These are phyloP conservation scores for Aschersonia sp. DNA, from an alignment of 2,329 filamentous ascomycete species.

Conservation along the genomic window DNA sequence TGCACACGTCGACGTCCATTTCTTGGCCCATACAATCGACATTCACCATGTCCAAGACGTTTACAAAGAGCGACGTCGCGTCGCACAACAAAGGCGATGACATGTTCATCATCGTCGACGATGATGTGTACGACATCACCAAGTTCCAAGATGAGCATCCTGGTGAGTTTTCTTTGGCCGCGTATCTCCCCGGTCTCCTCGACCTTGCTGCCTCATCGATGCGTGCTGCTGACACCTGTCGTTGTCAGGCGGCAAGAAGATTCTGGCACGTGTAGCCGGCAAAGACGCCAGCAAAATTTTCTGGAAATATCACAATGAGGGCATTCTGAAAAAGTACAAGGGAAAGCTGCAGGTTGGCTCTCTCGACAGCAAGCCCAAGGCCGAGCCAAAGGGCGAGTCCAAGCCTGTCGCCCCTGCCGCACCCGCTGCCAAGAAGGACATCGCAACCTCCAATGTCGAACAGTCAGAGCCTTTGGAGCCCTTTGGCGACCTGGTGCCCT, in stretches of 20 bases:
- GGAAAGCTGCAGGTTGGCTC: slow-evolving; percentile 69
- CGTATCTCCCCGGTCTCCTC: background rate
- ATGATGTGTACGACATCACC: slow-evolving; percentile 91
- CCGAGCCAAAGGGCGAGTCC: slow-evolving; percentile 33
- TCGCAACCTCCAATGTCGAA: slow-evolving; percentile 15
- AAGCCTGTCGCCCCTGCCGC: slow-evolving; percentile 13
- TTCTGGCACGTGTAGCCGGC: slow-evolving; percentile 46
- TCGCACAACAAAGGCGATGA: slow-evolving; percentile 79
- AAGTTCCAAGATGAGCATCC: slow-evolving; percentile 78
- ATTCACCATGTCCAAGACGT: slow-evolving; percentile 68
- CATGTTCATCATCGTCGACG: slow-evolving; percentile 82
- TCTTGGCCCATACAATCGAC: background rate
- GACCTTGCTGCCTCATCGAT: background rate
- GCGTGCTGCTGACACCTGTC: background rate
- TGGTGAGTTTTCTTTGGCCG: slow-evolving; percentile 32
- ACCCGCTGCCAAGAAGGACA: slow-evolving; percentile 16
- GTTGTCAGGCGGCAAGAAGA: slow-evolving; percentile 46
- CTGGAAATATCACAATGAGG: slow-evolving; percentile 71
- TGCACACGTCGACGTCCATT: background rate
- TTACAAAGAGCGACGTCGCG: slow-evolving; percentile 73
- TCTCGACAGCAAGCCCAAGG: slow-evolving; percentile 71
- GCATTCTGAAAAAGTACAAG: slow-evolving; percentile 78
- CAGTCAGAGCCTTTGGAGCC: slow-evolving; percentile 65
- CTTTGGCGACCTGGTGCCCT: slow-evolving; percentile 78
- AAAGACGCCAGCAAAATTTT: slow-evolving; percentile 56